A percentile compares a stretch with the other conserved stretches of the same genome.
These are phyloP conservation scores for Fusarium secorum DNA, from an alignment of 2,329 filamentous ascomycete genomes.

Conservation along the genomic window DNA sequence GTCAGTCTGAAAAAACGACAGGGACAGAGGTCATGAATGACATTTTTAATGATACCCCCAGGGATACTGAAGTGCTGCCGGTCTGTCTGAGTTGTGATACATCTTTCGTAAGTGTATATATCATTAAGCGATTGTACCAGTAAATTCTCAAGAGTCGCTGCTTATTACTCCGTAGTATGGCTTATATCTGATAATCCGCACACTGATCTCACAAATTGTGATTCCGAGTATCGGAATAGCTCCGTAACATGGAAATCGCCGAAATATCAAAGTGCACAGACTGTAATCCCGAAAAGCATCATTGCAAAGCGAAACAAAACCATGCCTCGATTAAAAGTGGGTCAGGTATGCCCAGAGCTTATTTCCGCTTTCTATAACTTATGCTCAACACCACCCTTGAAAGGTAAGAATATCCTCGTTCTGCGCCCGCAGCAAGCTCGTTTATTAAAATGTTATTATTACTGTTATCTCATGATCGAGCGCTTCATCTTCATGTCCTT, in stretches of 20 bases:
- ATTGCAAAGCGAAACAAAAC: neutral
- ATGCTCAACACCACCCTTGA: too few species aligned
- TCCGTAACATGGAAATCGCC: constrained; percentile 3
- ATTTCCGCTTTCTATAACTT: too few species aligned
- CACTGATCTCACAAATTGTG: neutral
- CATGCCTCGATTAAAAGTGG: too few species aligned
- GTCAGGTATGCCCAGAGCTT: too few species aligned
- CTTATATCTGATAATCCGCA: neutral
- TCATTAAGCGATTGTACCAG: neutral
- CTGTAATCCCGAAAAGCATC: constrained; percentile 3
- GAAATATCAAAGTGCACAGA: constrained; percentile 13
- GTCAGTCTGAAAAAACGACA: constrained; percentile 22
- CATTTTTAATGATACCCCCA: constrained; percentile 35
- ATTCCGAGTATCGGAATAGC: neutral
- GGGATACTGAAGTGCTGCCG: constrained; percentile 38
- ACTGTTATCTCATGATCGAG: too few species aligned
- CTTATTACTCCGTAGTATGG: too few species aligned
- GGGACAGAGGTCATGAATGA: constrained; percentile 38
- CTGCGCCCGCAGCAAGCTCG: too few species aligned
- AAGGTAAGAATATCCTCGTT: too few species aligned
- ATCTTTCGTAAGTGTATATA: neutral
- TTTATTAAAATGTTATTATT: too few species aligned
- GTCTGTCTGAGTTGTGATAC: constrained; percentile 19
- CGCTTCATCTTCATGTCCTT: too few species aligned
- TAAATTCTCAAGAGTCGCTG: neutral